Percentiles rank a stretch among this genome's conserved stretches.
Conservation (phyloP, 345 rosid genomes). For the Lepidium didymum region DNA sequence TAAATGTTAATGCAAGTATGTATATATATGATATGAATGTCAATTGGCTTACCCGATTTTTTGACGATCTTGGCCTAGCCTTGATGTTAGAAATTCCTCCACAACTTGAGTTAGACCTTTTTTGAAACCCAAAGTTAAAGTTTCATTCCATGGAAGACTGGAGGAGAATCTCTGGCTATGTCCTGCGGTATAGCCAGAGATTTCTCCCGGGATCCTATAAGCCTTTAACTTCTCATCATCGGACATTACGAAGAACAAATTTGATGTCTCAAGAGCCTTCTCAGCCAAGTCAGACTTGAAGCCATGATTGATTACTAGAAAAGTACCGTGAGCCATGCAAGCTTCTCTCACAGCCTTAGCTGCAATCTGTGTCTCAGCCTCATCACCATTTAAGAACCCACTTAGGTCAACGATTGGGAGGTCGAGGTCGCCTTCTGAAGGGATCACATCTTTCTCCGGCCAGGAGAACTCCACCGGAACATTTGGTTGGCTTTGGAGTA, state of each 20-base stretch:
- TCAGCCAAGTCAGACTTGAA: conserved; percentile 33
- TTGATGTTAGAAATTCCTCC: conserved; percentile 31
- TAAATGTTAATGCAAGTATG: no score
- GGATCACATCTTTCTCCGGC: conserved; percentile 32
- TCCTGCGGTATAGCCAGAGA: conserved; percentile 41
- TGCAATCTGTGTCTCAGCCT: conserved; percentile 24
- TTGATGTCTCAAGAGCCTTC: conserved; percentile 25
- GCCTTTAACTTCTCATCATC: conserved; percentile 25
- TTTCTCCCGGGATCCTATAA: conserved; percentile 17
- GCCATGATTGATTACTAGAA: conserved; percentile 62
- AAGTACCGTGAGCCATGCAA: conserved; percentile 53
- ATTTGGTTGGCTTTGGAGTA: conserved; percentile 9
- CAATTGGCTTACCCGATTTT: conserved; percentile 32
- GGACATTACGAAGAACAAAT: conserved; percentile 34
- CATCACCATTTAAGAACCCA: conserved; percentile 39
- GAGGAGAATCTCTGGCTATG: conserved; percentile 43
- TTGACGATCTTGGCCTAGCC: conserved; percentile 31
- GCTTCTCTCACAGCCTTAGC: conserved; percentile 32
- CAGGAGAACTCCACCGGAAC: conserved; percentile 37
- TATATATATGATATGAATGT: no score
- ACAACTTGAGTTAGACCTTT: conserved; percentile 13
- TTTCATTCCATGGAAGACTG: conserved; percentile 68
- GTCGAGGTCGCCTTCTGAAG: conserved; percentile 31
- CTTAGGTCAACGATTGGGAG: conserved; percentile 45
- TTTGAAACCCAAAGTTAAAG: conserved; percentile 34